phyloP scores from a whole-genome alignment of 352 stramenopile genomes.

The Thalassiosira exigua region DNA sequence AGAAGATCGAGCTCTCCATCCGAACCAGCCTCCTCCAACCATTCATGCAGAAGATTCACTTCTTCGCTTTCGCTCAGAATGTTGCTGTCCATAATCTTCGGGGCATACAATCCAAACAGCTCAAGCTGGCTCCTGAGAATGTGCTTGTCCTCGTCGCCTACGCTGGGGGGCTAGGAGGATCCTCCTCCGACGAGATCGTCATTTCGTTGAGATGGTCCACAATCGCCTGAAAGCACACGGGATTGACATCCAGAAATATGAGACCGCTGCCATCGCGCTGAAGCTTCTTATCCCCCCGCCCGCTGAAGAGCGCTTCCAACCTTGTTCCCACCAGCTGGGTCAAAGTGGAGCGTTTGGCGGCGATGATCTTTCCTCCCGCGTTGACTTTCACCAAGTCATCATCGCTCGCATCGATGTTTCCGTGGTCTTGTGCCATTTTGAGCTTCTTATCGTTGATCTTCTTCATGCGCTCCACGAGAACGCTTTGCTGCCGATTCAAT shows the following conservation, averaged over 20 bases:
- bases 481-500: background rate
- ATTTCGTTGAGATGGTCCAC: constrained; percentile 25
- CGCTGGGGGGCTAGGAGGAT: background rate
- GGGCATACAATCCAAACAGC: constrained; percentile 3
- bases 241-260: constrained; percentile 37
- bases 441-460: background rate
- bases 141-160: constrained; percentile 1
- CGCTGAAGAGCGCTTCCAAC: constrained; percentile 31
- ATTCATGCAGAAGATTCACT: background rate
- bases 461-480: background rate
- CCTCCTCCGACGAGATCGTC: constrained; percentile 9
- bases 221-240: constrained; percentile 13
- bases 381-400: constrained; percentile 32
- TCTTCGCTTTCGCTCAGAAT: constrained; percentile 4
- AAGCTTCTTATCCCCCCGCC: constrained; percentile 28
- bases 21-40: constrained; percentile 13
- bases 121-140: constrained; percentile 9
- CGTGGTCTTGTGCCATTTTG: constrained; percentile 1
- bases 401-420: background rate
- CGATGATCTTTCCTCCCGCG: constrained; percentile 10
- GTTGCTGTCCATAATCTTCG: constrained; percentile 15
- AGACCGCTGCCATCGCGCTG: constrained; percentile 1
- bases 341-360: constrained; percentile 4
- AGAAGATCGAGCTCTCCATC: constrained; percentile 9
- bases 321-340: constrained; percentile 8